Evolutionary conservation across 2,329 filamentous ascomycete species (phyloP).

Genomic region (Calcarisporium arbuscula): DNA sequence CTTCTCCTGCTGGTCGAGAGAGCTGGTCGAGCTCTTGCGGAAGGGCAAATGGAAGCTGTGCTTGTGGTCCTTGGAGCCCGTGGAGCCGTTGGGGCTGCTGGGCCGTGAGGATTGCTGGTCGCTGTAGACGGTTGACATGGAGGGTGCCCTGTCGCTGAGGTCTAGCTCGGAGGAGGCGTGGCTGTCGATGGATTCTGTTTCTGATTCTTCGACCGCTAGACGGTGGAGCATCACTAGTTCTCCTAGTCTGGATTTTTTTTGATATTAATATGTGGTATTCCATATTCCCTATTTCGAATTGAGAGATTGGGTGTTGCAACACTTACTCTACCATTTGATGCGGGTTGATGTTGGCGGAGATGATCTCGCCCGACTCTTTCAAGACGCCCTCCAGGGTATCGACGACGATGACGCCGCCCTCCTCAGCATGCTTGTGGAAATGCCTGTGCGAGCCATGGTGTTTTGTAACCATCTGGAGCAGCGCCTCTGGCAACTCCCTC

Average conservation of each 20-base stretch:
- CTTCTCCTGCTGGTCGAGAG: constrained; percentile 22
- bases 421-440: constrained; percentile 59
- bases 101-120: constrained; percentile 18
- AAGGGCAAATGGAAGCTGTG: constrained; percentile 25
- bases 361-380: constrained; percentile 80
- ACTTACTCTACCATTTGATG: constrained; percentile 73
- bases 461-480: constrained; percentile 58
- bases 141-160: constrained; percentile 23
- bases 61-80: constrained; percentile 22
- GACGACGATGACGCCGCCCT: constrained; percentile 62
- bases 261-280: no score
- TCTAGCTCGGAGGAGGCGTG: constrained; percentile 29
- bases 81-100: constrained; percentile 25
- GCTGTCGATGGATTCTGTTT: constrained; percentile 21
- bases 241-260: constrained; percentile 67
- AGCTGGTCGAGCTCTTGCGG: constrained; percentile 20
- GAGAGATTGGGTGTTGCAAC: no score
- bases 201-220: constrained; percentile 34
- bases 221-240: constrained; percentile 63
- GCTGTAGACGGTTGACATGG: constrained; percentile 36
- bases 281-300: no score
- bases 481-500: constrained; percentile 74
- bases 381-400: constrained; percentile 74
- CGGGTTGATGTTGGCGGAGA: constrained; percentile 66
- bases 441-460: constrained; percentile 45